Percentiles rank a stretch among this genome's conserved stretches.
These are phyloP conservation scores for Phytophthora capsici DNA, from an alignment of 352 stramenopile species.

Conservation along the genomic window DNA sequence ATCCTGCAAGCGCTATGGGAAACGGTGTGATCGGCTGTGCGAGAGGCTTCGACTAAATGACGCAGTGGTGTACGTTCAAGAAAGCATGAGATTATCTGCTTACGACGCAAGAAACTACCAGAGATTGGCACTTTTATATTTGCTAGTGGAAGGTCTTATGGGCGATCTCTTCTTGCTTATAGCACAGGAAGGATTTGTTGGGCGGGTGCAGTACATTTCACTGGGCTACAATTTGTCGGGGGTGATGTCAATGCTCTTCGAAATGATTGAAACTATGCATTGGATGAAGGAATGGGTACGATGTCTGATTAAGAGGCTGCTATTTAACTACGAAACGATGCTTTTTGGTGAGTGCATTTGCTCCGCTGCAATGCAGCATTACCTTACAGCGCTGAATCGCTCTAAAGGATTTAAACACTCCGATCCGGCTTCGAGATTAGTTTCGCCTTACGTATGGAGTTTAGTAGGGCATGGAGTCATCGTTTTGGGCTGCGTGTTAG, in stretches of 20 bases:
- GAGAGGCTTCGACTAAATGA: constrained; percentile 31
- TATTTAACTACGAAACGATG: constrained; percentile 46
- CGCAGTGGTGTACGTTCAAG: constrained; percentile 41
- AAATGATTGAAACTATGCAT: constrained; percentile 39
- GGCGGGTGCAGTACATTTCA: constrained; percentile 41
- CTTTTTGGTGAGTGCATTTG: constrained; percentile 39
- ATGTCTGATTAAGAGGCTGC: constrained; percentile 31
- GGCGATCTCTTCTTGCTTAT: constrained; percentile 42
- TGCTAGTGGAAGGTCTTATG: constrained; percentile 45
- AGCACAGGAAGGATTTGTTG: constrained; percentile 34
- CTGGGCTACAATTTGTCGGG: constrained; percentile 44
- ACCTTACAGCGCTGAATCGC: constrained; percentile 35
- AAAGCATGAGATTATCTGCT: constrained; percentile 34
- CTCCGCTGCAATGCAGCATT: constrained; percentile 32
- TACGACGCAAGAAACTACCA: constrained; percentile 42
- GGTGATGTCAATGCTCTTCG: constrained; percentile 44
- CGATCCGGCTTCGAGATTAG: neutral
- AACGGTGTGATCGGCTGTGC: constrained; percentile 26
- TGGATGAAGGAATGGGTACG: constrained; percentile 25
- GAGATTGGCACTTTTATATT: constrained; percentile 29
- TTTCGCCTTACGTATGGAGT: constrained; percentile 41
- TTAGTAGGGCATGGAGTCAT: constrained; percentile 37
- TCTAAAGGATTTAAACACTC: constrained; percentile 27
- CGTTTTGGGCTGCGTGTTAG: constrained; percentile 28
- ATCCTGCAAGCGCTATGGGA: constrained; percentile 36